phyloP scores from a whole-genome alignment of 2,329 filamentous ascomycete species.

The Cladosporium cucumerinum region DNA sequence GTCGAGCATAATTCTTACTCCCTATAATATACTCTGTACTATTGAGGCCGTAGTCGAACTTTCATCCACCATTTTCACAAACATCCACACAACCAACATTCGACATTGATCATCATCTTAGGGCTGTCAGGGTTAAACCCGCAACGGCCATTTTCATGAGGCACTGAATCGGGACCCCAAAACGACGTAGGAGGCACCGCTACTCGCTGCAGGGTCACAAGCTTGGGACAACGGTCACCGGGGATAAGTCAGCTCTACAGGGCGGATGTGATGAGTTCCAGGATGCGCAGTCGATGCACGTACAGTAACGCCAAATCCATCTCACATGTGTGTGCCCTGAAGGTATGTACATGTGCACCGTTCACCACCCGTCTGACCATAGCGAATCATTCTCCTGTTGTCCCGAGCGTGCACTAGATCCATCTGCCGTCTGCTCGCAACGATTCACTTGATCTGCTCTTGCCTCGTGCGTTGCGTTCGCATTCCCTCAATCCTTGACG shows the following conservation, averaged over 20 bases:
- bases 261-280: neutral
- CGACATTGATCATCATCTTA: neutral
- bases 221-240: neutral
- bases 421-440: neutral
- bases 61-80: neutral
- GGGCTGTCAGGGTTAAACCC: neutral
- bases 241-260: constrained; percentile 1
- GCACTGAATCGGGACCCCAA: neutral
- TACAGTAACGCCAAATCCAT: neutral
- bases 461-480: constrained; percentile 5
- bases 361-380: neutral
- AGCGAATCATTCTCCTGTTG: neutral
- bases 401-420: neutral
- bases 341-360: neutral
- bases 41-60: neutral
- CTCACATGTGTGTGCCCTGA: neutral
- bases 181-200: neutral
- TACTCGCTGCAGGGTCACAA: constrained; percentile 1
- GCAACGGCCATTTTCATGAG: neutral
- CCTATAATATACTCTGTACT: neutral
- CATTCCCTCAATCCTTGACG: constrained; percentile 7
- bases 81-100: neutral
- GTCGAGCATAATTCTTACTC: neutral
- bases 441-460: constrained; percentile 8
- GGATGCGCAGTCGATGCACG: neutral